Percentiles rank a stretch among this genome's conserved stretches.
These are phyloP conservation scores for Coccomyxa sp. DNA, from an alignment of 139 green algal genomes.

Conservation along the genomic window DNA sequence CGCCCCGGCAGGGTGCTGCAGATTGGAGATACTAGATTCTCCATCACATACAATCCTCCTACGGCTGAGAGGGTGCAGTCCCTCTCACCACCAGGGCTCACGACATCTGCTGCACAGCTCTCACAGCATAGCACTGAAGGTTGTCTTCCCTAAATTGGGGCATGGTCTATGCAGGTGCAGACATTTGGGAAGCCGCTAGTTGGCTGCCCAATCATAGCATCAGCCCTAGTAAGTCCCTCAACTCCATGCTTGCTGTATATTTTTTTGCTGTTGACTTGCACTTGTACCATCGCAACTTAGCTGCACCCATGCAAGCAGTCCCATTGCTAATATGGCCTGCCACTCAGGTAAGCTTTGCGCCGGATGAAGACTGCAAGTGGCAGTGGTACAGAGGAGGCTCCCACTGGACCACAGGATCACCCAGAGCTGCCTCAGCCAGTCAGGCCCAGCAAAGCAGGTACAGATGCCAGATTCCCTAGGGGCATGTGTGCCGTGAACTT, in stretches of 20 bases:
- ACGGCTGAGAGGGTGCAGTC: slow-evolving; percentile 14
- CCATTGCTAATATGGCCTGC: not conserved
- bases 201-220: slow-evolving; percentile 36
- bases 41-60: slow-evolving; percentile 63
- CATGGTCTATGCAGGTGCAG: not conserved
- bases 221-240: slow-evolving; percentile 2
- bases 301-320: not conserved
- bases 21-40: slow-evolving; percentile 42
- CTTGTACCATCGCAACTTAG: not conserved
- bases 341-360: slow-evolving; percentile 46
- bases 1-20: slow-evolving; percentile 35
- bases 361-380: slow-evolving; percentile 33
- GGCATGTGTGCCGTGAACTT: no score
- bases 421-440: not conserved
- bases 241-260: not conserved
- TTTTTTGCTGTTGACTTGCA: not conserved
- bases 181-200: slow-evolving; percentile 31
- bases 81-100: not conserved
- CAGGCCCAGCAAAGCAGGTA: not conserved
- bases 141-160: slow-evolving; percentile 4
- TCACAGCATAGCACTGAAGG: not conserved
- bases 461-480: slow-evolving; percentile 6
- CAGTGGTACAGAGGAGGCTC: slow-evolving; percentile 25
- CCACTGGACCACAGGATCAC: no score
- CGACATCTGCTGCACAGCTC: not conserved